Base-by-base conservation (phyloP, 2,329 filamentous ascomycete genomes). In the Apiospora saccharicola region DNA sequence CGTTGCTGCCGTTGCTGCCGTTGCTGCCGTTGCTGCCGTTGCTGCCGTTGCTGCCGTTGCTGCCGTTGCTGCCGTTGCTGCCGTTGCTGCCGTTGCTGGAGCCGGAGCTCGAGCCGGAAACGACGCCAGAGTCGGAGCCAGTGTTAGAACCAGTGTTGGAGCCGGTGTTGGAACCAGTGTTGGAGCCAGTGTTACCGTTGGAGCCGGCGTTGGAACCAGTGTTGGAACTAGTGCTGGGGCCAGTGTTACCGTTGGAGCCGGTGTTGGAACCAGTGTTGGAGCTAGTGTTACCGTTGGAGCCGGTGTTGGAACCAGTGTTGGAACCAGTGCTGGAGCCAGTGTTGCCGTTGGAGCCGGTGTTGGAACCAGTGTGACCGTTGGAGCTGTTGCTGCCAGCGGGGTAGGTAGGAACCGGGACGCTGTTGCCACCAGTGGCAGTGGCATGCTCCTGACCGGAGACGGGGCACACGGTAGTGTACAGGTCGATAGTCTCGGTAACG, bases 381-480 rank as follows among this genome's bases (percentile, higher is more conserved):
- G 16, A 16, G 71, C 73, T 74, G 72, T 75, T 67, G 75, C 77
- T 75, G 49, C 74, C 73, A 19, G 71, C 41, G 10, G 67, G 41
- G 41, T 14, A 13, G 12, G 64, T 30, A n/a, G 37, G 37, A 14
- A 19, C 37, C 26, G 41, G 57, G 76, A 61, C n/a, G 74, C 75
- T 44, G 64, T 72, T 30, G 75, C 75, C 24, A 74, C 75, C n/a
- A 75, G 76, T 44, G 41, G 67, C 30, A 68, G 77, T 19, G 75
- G 75, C 24, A 82, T 85, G 69, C 43, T 69, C 10, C 44, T 69
- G 44, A n/a, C 67, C 81, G 77, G 80, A 84, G 70, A 85, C 78
- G n/a, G 82, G 83, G 78, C 83, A 86, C 71, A 86, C 80, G 14
- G 86, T 87, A 14, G 85, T 87, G 75, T 83, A 85, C 51, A 85